A percentile compares a stretch with the other conserved stretches of the same genome.
Evolutionary conservation across 495 filamentous ascomycete genomes (phyloP).

Genomic region (Letharia columbiana): DNA sequence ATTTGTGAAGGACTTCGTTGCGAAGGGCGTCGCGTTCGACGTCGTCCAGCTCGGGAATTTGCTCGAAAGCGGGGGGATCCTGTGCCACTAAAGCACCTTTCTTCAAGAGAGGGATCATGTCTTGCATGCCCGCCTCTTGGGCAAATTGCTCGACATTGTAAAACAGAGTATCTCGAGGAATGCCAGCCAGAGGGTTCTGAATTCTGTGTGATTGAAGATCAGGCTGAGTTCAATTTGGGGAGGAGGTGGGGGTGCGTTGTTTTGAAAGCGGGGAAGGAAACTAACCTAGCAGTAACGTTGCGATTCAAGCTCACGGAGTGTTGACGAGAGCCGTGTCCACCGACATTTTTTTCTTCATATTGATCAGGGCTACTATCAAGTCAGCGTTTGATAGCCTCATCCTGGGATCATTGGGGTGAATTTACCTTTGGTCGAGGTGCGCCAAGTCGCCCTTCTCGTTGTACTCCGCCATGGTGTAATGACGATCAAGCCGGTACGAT

Average conservation of each 20-base stretch:
- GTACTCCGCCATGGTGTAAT: conserved; percentile 6
- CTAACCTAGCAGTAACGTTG: conserved; percentile 24
- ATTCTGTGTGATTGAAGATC: conserved; percentile 37
- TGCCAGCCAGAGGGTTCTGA: conserved; percentile 52
- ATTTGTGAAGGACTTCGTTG: conserved; percentile 53
- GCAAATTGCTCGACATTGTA: conserved; percentile 50
- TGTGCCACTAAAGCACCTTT: conserved; percentile 60
- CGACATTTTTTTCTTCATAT: conserved; percentile 10
- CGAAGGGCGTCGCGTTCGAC: conserved; percentile 45
- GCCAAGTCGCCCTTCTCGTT: conserved; percentile 11
- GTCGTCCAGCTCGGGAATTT: conserved; percentile 48
- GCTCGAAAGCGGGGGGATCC: conserved; percentile 46
- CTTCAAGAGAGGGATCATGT: conserved; percentile 42
- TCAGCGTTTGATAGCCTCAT: background rate
- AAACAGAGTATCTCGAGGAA: conserved; percentile 44
- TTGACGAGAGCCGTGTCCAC: conserved; percentile 13
- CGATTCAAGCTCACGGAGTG: conserved; percentile 22
- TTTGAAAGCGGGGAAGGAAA: background rate
- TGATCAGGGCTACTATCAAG: conserved; percentile 3
- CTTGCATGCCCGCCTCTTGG: conserved; percentile 34
- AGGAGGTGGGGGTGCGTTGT: no score
- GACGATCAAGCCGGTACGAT: background rate
- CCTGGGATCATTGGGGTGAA: background rate
- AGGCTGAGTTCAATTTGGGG: background rate
- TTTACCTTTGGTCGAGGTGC: conserved; percentile 15